Conservation (phyloP, 2,329 filamentous ascomycete genomes). For the Aspergillus viridinutans region DNA sequence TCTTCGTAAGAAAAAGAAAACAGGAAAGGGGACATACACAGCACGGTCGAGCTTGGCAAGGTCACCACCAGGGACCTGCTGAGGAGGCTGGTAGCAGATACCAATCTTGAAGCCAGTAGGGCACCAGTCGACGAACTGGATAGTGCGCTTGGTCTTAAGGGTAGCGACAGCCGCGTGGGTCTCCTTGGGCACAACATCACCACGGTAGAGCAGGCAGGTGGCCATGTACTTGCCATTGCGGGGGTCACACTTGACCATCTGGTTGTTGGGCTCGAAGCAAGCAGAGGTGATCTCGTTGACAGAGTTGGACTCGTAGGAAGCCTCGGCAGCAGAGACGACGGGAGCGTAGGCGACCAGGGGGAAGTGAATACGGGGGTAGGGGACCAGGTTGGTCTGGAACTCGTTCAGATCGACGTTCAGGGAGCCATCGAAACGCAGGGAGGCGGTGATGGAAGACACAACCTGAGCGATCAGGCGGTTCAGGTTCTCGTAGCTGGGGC, state of each 20-base stretch:
- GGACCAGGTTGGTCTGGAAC: constrained; percentile 99
- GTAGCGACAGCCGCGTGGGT: constrained; percentile 87
- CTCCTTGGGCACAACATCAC: constrained; percentile 96
- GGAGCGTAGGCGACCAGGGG: constrained; percentile 94
- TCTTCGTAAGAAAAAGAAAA: not conserved
- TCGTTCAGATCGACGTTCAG: constrained; percentile 99
- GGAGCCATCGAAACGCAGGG: constrained; percentile 95
- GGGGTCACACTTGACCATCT: constrained; percentile 99
- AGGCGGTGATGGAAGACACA: constrained; percentile 96
- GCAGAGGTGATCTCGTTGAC: constrained; percentile 98
- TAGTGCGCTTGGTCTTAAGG: constrained; percentile 98
- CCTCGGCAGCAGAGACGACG: constrained; percentile 91
- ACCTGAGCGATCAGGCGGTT: constrained; percentile 99
- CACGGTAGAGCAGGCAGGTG: constrained; percentile 95
- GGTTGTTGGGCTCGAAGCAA: constrained; percentile 99
- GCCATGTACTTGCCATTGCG: constrained; percentile 99
- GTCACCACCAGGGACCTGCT: constrained; percentile 94
- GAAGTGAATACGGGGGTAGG: constrained; percentile 99
- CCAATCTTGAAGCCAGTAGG: constrained; percentile 99
- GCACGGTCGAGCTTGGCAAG: constrained; percentile 97
- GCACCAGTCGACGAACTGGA: constrained; percentile 99
- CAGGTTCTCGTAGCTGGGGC: constrained; percentile 96
- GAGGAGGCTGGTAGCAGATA: constrained; percentile 98
- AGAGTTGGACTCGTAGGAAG: constrained; percentile 95
- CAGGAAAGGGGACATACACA: constrained; percentile 63